phyloP scores from a whole-genome alignment of 257 asterid species.

The Forsythia suspensa region DNA sequence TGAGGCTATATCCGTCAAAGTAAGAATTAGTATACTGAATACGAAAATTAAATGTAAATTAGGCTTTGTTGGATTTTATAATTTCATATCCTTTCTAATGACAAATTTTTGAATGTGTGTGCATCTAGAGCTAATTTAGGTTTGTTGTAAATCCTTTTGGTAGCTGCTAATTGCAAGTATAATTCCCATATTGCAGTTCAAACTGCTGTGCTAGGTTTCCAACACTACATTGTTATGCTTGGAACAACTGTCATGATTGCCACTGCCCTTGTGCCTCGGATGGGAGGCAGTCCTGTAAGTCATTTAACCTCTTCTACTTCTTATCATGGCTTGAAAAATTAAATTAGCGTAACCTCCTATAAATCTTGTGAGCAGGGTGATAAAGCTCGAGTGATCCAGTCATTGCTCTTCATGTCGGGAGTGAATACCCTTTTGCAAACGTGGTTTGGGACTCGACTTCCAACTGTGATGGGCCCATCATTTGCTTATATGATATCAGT shows the following conservation, averaged over 20 bases:
- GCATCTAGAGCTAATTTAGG: background rate
- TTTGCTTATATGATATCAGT: slow-evolving; percentile 78
- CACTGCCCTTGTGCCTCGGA: slow-evolving; percentile 69
- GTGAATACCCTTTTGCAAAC: slow-evolving; percentile 88
- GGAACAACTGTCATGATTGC: slow-evolving; percentile 91
- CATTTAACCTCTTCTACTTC: slow-evolving; percentile 5
- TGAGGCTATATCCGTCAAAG: background rate
- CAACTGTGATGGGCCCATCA: slow-evolving; percentile 97
- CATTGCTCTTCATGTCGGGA: slow-evolving; percentile 91
- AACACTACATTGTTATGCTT: slow-evolving; percentile 96
- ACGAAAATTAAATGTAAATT: background rate
- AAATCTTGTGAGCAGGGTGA: slow-evolving; percentile 62
- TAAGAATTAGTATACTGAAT: background rate
- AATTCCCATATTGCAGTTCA: slow-evolving; percentile 57
- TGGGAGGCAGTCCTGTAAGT: slow-evolving; percentile 93
- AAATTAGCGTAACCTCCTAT: background rate
- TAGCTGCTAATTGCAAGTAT: background rate
- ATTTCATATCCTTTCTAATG: background rate
- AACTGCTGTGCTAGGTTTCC: slow-evolving; percentile 72
- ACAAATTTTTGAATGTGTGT: too few species aligned
- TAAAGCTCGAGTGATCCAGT: slow-evolving; percentile 86
- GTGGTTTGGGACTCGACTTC: slow-evolving; percentile 91
- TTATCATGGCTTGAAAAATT: background rate
- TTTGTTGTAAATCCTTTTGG: background rate
- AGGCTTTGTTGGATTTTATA: slow-evolving; percentile 4